Base-by-base conservation (phyloP, 1,284 basidiomycete species). In the Xerocomus minutiporus region DNA sequence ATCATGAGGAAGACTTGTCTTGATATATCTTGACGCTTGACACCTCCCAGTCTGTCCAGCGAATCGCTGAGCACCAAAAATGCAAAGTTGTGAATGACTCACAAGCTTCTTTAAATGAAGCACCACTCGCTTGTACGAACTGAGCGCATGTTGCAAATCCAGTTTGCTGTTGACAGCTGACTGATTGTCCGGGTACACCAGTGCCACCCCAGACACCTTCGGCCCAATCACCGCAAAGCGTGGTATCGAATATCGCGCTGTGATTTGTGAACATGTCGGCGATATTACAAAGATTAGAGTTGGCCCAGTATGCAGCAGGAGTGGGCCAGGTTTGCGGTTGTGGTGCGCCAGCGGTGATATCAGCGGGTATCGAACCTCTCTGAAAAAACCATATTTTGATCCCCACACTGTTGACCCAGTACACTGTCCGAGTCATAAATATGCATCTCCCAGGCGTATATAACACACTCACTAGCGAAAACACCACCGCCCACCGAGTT, bases 211-310 rank as follows among this genome's bases (percentile, higher is more conserved):
- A 95, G n/a, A 82, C 86, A 41, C 75, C 76, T 47, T 84, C 83
- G 12, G 92, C 92, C 93, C 91, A 95, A 60, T 93, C 88, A 56
- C 92, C 92, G 61, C 89, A 91, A 50, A 93, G 74, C 6, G 89
- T 90, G 25, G 88, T 92, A 64, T 91, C 85, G 61, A 92, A 87
- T 63, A 94, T 91, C 45, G 80, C 82, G 50, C 79, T 80, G 64
- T 93, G 86, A 51, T 83, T 73, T 57, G 78, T 74, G 75, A 94
- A 94, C 76, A 81, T 92, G 61, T 79, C 66, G 71, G 79, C 84
- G 26, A 89, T 86, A 64, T 85, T 73, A 69, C 93, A 95, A 39
- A 71, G 67, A 25, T 75, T 73, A 12, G 88, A 80, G 26, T 71
- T 71, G 20, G 90, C 88, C 92, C 92, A 95, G 38, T 61, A 77